Evolutionary conservation across 208 protist species (phyloP).

Genomic region (Trypanosoma rangeli): DNA sequence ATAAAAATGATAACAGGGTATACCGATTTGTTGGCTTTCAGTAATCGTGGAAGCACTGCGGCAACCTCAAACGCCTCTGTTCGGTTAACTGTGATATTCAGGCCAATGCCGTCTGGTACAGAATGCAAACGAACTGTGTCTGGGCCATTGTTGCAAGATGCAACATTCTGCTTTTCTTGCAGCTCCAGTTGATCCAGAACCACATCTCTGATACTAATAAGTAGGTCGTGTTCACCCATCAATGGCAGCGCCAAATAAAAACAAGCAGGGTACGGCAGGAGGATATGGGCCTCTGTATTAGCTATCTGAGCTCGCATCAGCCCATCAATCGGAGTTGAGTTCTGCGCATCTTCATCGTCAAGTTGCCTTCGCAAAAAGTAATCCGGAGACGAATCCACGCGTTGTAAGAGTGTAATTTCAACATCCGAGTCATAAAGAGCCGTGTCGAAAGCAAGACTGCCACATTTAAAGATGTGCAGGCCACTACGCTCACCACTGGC

Average conservation of each 20-base stretch:
- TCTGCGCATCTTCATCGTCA: background rate
- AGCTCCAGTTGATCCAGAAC: background rate
- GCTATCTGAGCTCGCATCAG: constrained; percentile 6
- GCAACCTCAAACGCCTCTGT: background rate
- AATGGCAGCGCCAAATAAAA: constrained; percentile 1
- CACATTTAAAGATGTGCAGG: constrained; percentile 6
- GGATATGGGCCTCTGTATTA: constrained; percentile 8
- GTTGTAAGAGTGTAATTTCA: constrained; percentile 17
- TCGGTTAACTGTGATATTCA: constrained; percentile 20
- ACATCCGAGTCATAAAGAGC: constrained; percentile 16
- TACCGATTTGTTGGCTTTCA: constrained; percentile 5
- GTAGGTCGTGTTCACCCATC: background rate
- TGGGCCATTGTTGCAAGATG: background rate
- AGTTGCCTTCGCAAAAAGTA: constrained; percentile 16
- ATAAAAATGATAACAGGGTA: constrained; percentile 24
- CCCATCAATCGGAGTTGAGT: background rate
- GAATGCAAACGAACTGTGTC: background rate
- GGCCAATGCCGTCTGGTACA: background rate
- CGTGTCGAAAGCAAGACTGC: constrained; percentile 11
- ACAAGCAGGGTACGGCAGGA: constrained; percentile 2
- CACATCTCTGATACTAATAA: background rate
- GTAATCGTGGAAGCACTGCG: constrained; percentile 3
- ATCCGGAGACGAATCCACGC: background rate
- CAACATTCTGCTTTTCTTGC: background rate
- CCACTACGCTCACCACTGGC: background rate